Conservation (phyloP, 306 rosid species). For the Casuarina cunninghamiana region DNA sequence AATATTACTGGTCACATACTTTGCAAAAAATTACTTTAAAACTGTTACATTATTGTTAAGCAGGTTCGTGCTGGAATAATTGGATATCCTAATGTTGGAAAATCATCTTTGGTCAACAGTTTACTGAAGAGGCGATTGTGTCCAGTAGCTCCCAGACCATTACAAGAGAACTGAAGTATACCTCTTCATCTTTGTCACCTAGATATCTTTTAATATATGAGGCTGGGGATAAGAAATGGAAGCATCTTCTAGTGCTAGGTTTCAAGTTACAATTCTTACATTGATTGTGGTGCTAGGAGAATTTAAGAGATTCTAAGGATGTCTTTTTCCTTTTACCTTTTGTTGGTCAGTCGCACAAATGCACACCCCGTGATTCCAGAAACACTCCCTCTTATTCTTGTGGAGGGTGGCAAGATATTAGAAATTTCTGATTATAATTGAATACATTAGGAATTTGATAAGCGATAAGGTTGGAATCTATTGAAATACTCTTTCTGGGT, state of each 20-base stretch:
- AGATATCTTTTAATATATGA: constrained; percentile 8
- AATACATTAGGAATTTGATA: neutral
- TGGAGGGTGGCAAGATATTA: neutral
- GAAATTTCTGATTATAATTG: neutral
- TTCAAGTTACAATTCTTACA: neutral
- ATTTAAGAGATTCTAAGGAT: neutral
- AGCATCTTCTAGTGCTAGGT: neutral
- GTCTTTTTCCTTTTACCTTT: neutral
- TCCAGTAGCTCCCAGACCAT: constrained; percentile 92
- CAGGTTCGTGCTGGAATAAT: constrained; percentile 97
- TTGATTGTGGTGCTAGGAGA: neutral
- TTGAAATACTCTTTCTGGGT: neutral
- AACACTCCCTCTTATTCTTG: neutral
- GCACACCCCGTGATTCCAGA: neutral
- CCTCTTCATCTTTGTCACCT: constrained; percentile 20
- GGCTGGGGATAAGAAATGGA: constrained; percentile 3
- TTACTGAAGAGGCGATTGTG: constrained; percentile 85
- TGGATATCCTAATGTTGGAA: constrained; percentile 97
- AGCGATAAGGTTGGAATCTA: neutral
- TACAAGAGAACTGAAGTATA: constrained; percentile 77
- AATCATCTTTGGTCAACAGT: constrained; percentile 85
- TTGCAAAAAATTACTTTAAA: constrained; percentile 13
- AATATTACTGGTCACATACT: constrained; percentile 11
- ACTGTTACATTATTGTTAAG: constrained; percentile 10
- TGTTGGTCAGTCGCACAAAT: neutral